Percentiles rank a stretch among this genome's conserved stretches.
These are phyloP conservation scores for Trichoderma koningii DNA, from an alignment of 2,329 filamentous ascomycete genomes.

Conservation along the genomic window DNA sequence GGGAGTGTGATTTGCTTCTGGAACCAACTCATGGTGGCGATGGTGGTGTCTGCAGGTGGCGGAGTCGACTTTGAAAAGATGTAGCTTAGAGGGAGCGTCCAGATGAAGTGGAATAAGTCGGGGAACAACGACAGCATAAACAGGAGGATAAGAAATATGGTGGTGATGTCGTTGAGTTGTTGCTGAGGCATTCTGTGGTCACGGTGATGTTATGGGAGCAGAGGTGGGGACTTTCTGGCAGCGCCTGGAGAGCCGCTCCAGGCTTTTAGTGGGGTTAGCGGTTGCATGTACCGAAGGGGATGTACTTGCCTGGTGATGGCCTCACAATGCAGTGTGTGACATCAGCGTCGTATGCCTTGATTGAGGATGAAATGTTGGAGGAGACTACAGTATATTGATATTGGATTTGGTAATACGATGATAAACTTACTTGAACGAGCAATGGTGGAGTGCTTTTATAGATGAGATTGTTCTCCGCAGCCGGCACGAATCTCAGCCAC, in stretches of 20 bases:
- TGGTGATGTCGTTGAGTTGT: constrained; percentile 42
- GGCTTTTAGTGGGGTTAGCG: constrained; percentile 24
- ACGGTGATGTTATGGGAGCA: constrained; percentile 31
- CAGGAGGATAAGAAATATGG: constrained; percentile 51
- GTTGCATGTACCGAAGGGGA: background rate
- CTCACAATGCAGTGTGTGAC: background rate
- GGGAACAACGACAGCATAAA: constrained; percentile 55
- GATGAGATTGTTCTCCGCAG: no score
- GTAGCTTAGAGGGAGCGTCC: constrained; percentile 50
- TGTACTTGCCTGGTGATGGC: background rate
- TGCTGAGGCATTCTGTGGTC: constrained; percentile 43
- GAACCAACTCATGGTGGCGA: constrained; percentile 67
- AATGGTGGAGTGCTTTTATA: no score
- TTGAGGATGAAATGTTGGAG: background rate
- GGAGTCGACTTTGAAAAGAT: constrained; percentile 38
- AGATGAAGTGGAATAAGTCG: constrained; percentile 53
- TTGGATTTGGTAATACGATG: background rate
- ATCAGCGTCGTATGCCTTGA: background rate
- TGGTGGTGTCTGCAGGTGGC: constrained; percentile 37
- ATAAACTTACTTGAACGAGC: no score
- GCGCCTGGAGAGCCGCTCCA: background rate
- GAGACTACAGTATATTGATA: no score
- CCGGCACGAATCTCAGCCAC: no score
- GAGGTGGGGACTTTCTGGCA: constrained; percentile 33
- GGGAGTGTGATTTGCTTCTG: constrained; percentile 86